phyloP scores from a whole-genome alignment of 192 early-diverging fungal species.

The Linnemannia hyalina region DNA sequence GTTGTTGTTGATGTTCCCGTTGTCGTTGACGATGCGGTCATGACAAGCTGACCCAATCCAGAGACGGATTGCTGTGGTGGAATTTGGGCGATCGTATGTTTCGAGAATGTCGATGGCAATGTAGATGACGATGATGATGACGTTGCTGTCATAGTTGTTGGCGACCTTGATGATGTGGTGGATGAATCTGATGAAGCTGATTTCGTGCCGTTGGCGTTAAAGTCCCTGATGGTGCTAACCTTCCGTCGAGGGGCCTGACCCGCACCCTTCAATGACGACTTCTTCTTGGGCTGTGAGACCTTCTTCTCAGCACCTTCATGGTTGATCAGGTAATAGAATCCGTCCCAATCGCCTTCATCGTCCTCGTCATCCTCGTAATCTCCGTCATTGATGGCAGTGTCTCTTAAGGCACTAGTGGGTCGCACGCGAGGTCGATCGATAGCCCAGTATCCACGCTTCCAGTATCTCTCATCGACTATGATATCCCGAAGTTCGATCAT shows the following conservation, averaged over 20 bases:
- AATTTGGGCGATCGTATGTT: conserved; percentile 7
- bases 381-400: background rate
- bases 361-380: conserved; percentile 12
- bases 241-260: conserved; percentile 23
- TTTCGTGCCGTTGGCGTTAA: background rate
- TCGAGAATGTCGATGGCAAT: conserved; percentile 9
- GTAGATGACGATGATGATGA: conserved; percentile 7
- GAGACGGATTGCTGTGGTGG: conserved; percentile 6
- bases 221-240: conserved; percentile 6
- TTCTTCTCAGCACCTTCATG: conserved; percentile 17
- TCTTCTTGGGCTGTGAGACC: background rate
- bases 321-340: conserved; percentile 51
- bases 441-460: conserved; percentile 53
- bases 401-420: background rate
- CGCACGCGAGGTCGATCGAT: conserved; percentile 10
- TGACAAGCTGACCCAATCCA: conserved; percentile 5
- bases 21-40: conserved; percentile 3
- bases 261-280: background rate
- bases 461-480: conserved; percentile 53
- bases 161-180: background rate
- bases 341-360: conserved; percentile 44
- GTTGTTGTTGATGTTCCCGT: background rate
- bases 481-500: conserved; percentile 54
- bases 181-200: background rate
- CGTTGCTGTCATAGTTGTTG: background rate